Evolutionary conservation across 257 asterid species (phyloP), one percentile per base, ranked within the genome.

Genomic region (Dorcoceras hygrometricum): DNA sequence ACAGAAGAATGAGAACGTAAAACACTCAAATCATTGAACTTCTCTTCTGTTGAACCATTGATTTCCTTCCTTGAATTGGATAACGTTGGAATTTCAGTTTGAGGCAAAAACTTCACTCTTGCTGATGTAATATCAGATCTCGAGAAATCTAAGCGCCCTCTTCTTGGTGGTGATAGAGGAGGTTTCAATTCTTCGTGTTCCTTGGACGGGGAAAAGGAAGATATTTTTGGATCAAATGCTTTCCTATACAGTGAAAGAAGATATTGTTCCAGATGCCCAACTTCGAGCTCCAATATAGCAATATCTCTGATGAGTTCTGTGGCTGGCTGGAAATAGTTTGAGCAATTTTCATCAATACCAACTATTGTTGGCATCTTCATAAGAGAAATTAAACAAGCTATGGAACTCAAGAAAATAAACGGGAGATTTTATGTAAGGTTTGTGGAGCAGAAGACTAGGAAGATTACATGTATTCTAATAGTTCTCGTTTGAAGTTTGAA

Each of bases 1-100:
- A 91, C 77, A 0, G 98, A 83, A 6, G 99, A 95, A 28, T 80
- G 96, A 54, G 96, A 88, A 10, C 97, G 91, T 61, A 84, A 83
- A 72, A 87, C 95, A 23, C 82, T 77, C 24, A 86, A 75, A 57
- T 87, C 91, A 26, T 68, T 12, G 6, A 59, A 56, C 65, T 78
- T 81, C 78, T 88, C 97, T 68, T 80, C 96, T 26, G 78, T 78
- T 24, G 83, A 79, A 34, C 74, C 71, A 54, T 63, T 78, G 27
- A 76, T 59, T 71, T 80, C 96, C 68, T 74, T 80, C 77, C 74
- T 66, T 63, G 50, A 11, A 39, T 39, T 63, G 26, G 84, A 54
- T 39, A 62, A 59, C 23, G 80, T 26, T 56, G 24, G 81, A 65
- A 68, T 24, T 57, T 77, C 81, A 72, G 74, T 66, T 63, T 77